phyloP scores from a whole-genome alignment of 345 rosid genomes.

The Camelina hispida region DNA sequence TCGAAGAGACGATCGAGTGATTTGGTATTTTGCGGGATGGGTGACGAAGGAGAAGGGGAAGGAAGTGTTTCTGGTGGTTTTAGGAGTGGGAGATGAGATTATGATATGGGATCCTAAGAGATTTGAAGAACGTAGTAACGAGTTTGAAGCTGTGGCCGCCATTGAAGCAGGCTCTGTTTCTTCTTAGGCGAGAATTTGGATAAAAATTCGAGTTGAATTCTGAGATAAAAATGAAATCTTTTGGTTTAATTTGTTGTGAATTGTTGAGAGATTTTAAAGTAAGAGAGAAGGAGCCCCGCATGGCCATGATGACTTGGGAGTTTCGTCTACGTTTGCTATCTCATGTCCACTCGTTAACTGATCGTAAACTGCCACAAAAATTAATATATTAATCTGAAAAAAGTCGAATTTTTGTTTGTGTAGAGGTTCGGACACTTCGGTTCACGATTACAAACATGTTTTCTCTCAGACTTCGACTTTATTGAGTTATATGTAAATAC shows the following conservation, averaged over 20 bases:
- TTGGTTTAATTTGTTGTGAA: too few relatives aligned
- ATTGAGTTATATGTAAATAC: too few relatives aligned
- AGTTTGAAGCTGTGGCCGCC: conserved; percentile 12
- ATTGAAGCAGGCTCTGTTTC: conserved; percentile 27
- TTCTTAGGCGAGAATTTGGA: neutral
- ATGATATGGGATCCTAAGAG: conserved; percentile 31
- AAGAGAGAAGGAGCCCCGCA: neutral
- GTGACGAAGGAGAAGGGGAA: conserved; percentile 37
- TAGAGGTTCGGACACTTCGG: neutral
- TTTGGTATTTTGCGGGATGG: conserved; percentile 25
- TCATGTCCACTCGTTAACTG: conserved; percentile 3
- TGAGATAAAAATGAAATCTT: neutral
- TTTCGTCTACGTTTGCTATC: neutral
- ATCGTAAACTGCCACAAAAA: conserved; percentile 1
- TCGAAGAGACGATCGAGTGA: conserved; percentile 36
- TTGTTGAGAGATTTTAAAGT: too few relatives aligned
- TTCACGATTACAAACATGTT: neutral
- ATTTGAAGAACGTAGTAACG: conserved; percentile 32
- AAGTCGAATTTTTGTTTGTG: neutral
- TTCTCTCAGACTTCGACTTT: too few relatives aligned
- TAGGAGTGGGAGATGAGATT: conserved; percentile 39
- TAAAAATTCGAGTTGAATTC: neutral
- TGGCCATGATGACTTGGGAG: neutral
- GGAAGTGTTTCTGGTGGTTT: conserved; percentile 21
- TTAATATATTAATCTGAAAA: neutral